Base-by-base conservation (phyloP, 768 basidiomycete genomes). In the Lactarius sp. region DNA sequence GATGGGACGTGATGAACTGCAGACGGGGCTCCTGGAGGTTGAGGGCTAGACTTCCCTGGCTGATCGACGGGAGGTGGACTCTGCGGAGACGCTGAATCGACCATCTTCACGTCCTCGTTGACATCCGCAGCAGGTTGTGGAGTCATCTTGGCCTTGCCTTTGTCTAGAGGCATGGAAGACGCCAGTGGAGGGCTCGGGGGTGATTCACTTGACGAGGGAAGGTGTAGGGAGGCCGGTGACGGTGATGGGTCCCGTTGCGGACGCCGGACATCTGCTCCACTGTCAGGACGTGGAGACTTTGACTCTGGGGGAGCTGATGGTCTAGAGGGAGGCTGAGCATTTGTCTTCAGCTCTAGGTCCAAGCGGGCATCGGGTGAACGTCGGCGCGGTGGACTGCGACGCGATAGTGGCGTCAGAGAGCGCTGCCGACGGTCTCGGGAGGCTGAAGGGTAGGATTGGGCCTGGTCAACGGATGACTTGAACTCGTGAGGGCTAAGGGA, bases 51-150 rank as follows among this genome's bases (percentile, higher is more conserved):
- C 47, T 60, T 59, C 49, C 61, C 42, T 34, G 53, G 41, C 47
- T 65, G 65, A 46, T 59, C 62, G 46, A 34, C 16, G 52, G 56
- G 41, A 7, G 13, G 56, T n/a, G 49, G 57, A 64, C 52, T 64
- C 36, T 34, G 62, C 33, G 52, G 34, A 14, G 59, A 46, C 39
- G 44, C 42, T n/a, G 20, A 47, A 56, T 60, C 65, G 27, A 42
- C 52, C 52, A 56, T 60, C 37, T 65, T 66, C 56, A 66, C 52
- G 39, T 65, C 65, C 22, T 64, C 65, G 10, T 65, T 54, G 36
- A 18, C 42, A n/a, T 51, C 55, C 2, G 34, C 31, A 31, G 31
- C 33, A 36, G 53, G 34, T 13, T 60, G 64, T 13, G 34, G 41
- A 20, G 54, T 54, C 47, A 61, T 57, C 44, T 56, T 68, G 12